Percentiles rank a stretch among this genome's conserved stretches.
phyloP scores from a whole-genome alignment of 805 yeast species.

The Suhomyces prunicola region DNA sequence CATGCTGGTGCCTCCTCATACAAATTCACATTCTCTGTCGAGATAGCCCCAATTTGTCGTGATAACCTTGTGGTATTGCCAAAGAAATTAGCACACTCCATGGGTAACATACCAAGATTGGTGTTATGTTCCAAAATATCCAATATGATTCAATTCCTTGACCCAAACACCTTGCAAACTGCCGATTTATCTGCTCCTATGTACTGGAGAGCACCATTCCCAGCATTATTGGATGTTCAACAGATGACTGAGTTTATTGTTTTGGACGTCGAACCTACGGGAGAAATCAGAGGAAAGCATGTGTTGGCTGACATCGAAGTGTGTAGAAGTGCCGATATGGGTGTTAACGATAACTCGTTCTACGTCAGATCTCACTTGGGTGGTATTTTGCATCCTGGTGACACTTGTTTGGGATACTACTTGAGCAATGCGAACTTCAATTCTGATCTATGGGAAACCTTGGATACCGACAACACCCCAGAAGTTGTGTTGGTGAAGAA shows the following conservation, averaged over 20 bases:
- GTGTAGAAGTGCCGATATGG: conserved; percentile 86
- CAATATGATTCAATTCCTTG: conserved; percentile 81
- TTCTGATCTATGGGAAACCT: conserved; percentile 75
- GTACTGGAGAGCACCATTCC: conserved; percentile 83
- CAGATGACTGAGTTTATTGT: conserved; percentile 85
- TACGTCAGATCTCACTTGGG: conserved; percentile 91
- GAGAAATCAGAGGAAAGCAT: conserved; percentile 68
- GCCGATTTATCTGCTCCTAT: conserved; percentile 69
- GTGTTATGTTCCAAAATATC: conserved; percentile 83
- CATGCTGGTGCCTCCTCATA: conserved; percentile 86
- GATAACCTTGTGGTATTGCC: conserved; percentile 95
- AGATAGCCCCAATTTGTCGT: conserved; percentile 93
- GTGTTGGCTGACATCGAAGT: conserved; percentile 88
- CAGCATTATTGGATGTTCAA: conserved; percentile 68
- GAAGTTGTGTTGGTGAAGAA: conserved; percentile 90
- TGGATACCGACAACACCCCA: conserved; percentile 62
- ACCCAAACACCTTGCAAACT: conserved; percentile 74
- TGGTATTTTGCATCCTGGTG: conserved; percentile 94
- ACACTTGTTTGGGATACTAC: conserved; percentile 89
- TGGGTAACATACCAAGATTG: conserved; percentile 80
- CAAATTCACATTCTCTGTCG: conserved; percentile 90
- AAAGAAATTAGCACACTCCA: conserved; percentile 72
- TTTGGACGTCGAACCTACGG: conserved; percentile 91
- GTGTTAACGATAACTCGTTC: conserved; percentile 76
- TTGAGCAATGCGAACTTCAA: conserved; percentile 83